A percentile compares a stretch with the other conserved stretches of the same genome.
Evolutionary conservation across 2,329 filamentous ascomycete species (phyloP).

Genomic region (Venturia asperata): DNA sequence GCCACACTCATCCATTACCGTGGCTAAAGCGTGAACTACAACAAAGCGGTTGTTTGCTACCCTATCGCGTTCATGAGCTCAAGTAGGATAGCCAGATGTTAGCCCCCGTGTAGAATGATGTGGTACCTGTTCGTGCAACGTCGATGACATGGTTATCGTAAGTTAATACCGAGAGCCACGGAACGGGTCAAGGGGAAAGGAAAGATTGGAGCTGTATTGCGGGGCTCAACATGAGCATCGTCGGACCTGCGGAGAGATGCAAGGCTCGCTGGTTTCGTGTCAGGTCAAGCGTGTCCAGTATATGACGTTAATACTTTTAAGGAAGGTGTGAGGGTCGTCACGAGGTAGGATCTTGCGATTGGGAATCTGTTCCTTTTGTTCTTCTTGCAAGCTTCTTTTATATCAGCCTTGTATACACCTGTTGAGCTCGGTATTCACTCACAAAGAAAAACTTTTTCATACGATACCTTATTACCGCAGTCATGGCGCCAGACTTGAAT

Average conservation of each 20-base stretch:
- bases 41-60: too few relatives aligned
- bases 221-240: neutral
- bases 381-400: neutral
- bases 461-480: neutral
- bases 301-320: neutral
- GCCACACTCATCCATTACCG: too few relatives aligned
- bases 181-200: too few relatives aligned
- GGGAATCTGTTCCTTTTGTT: neutral
- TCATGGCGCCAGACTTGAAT: constrained; percentile 40
- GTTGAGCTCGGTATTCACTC: too few relatives aligned
- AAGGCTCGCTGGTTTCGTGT: neutral
- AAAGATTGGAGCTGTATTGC: neutral
- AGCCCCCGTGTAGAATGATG: too few relatives aligned
- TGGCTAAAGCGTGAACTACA: too few relatives aligned
- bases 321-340: neutral
- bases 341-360: too few relatives aligned
- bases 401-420: neutral
- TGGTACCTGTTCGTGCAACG: too few relatives aligned
- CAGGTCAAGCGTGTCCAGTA: neutral
- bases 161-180: neutral
- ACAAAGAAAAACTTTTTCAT: too few relatives aligned
- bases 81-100: too few relatives aligned
- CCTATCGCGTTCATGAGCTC: too few relatives aligned
- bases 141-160: too few relatives aligned
- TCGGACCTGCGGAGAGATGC: neutral